A percentile compares a stretch with the other conserved stretches of the same genome.
Evolutionary conservation across 768 basidiomycete species (phyloP).

Genomic region (Mycena olivaceomarginata): DNA sequence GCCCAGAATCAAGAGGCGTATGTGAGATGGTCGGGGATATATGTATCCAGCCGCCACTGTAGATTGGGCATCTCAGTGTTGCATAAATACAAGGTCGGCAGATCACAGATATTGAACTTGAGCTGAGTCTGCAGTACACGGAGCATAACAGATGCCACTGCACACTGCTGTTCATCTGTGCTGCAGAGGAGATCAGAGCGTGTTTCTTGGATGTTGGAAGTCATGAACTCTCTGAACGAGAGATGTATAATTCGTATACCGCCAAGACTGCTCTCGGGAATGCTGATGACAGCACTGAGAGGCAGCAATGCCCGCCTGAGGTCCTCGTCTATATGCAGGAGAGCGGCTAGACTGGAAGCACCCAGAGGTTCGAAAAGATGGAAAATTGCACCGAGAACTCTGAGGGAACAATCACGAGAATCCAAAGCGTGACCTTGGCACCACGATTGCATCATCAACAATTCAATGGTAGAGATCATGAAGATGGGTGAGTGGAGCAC

Average conservation of each 20-base stretch:
- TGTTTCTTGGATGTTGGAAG: neutral
- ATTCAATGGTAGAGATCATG: neutral
- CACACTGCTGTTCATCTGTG: neutral
- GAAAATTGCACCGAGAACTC: neutral
- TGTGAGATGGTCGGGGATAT: conserved; percentile 1
- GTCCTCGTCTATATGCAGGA: neutral
- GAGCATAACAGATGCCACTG: neutral
- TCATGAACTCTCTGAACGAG: neutral
- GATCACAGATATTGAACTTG: conserved; percentile 7
- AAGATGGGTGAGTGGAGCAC: neutral
- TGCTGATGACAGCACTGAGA: neutral
- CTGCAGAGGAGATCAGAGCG: conserved; percentile 6
- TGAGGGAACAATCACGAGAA: neutral
- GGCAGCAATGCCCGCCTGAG: neutral
- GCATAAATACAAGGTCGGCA: neutral
- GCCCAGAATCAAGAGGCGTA: conserved; percentile 14
- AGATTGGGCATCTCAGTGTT: neutral
- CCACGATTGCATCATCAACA: neutral
- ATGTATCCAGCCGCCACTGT: neutral
- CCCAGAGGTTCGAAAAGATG: neutral
- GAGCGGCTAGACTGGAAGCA: neutral
- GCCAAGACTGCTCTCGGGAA: neutral
- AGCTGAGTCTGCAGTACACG: neutral
- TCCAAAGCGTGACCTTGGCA: neutral
- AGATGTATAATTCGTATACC: neutral